Evolutionary conservation across 257 asterid genomes (phyloP).

Genomic region (Hygrophila difformis): DNA sequence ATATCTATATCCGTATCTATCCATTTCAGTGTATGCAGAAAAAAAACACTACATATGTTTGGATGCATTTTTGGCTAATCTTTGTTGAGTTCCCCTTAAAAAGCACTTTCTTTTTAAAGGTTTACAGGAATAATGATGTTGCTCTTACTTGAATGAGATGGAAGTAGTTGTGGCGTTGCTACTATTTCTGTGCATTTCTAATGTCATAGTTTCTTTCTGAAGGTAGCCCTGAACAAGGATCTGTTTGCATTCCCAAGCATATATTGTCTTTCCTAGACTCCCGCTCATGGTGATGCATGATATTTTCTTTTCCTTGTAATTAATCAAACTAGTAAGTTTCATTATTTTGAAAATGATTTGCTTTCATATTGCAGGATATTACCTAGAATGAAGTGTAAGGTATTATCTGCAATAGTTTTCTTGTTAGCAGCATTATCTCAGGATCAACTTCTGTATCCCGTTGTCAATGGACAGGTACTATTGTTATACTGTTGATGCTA

Average conservation of each 20-base stretch:
- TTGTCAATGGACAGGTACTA: slow-evolving; percentile 41
- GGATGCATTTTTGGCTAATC: neutral
- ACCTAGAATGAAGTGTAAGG: slow-evolving; percentile 45
- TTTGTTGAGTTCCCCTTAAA: too few species aligned
- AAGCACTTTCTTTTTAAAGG: slow-evolving; percentile 4
- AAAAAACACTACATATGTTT: too few species aligned
- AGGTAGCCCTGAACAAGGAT: slow-evolving; percentile 57
- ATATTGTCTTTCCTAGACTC: slow-evolving; percentile 53
- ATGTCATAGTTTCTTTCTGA: slow-evolving; percentile 24
- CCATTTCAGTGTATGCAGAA: too few species aligned
- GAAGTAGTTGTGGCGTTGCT: slow-evolving; percentile 4
- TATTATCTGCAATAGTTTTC: slow-evolving; percentile 41
- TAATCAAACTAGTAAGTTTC: slow-evolving; percentile 10
- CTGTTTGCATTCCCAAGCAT: slow-evolving; percentile 30
- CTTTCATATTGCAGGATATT: slow-evolving; percentile 42
- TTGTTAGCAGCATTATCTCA: slow-evolving; percentile 51
- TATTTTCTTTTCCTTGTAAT: slow-evolving; percentile 16
- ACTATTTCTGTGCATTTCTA: slow-evolving; percentile 13
- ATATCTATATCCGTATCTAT: neutral
- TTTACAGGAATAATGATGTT: slow-evolving; percentile 4
- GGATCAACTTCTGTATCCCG: slow-evolving; percentile 33
- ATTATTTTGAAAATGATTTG: slow-evolving; percentile 18
- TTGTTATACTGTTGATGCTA: neutral
- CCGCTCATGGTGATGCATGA: slow-evolving; percentile 57
- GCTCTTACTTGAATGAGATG: slow-evolving; percentile 14